Evolutionary conservation across 441 rosid genomes (phyloP), one percentile per base, ranked within the genome.

Genomic region (Biscutella laevigata): DNA sequence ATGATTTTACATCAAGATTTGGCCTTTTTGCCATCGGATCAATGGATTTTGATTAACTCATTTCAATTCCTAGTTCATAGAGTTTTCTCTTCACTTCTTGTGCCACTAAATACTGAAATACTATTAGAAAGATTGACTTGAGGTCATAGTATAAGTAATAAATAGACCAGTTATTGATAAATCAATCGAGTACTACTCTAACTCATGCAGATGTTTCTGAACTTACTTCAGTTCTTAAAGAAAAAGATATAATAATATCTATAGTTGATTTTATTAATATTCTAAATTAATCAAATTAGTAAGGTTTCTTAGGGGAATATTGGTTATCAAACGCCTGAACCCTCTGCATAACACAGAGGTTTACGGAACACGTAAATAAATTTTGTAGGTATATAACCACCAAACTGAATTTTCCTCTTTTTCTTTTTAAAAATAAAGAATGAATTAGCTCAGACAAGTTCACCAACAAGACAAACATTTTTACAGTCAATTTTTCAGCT

Each of bases 401-500:
- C 68, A 54, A 63, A 46, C 42, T 22, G 11, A 9, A 22, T 37
- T 45, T 45, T 17, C 32, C 26, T 27, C 35, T 61, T 10, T 29
- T 48, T 21, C n/a, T 8, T 5, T n/a, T 9, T 11, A 11, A 20
- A 5, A 15, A 17, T 4, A 6, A 7, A 14, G 19, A 49, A 34
- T 33, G 27, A 50, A 58, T 58, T 66, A 66, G 70, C 34, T 66
- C 44, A 66, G 59, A 59, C 50, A 52, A 38, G 70, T 66, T 66
- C 65, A 66, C 61, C 65, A 66, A 59, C 38, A 65, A 57, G 53
- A 45, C 43, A 11, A 58, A 52, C 50, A 13, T 66, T 52, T 57
- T 29, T 17, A 22, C 42, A 7, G 65, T 66, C 70, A 66, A 66
- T 0, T 2, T 42, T 66, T 66, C 70, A 12, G 70, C 70, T 66